phyloP scores from a whole-genome alignment of 768 basidiomycete species.

The Tylopilus intermedius region DNA sequence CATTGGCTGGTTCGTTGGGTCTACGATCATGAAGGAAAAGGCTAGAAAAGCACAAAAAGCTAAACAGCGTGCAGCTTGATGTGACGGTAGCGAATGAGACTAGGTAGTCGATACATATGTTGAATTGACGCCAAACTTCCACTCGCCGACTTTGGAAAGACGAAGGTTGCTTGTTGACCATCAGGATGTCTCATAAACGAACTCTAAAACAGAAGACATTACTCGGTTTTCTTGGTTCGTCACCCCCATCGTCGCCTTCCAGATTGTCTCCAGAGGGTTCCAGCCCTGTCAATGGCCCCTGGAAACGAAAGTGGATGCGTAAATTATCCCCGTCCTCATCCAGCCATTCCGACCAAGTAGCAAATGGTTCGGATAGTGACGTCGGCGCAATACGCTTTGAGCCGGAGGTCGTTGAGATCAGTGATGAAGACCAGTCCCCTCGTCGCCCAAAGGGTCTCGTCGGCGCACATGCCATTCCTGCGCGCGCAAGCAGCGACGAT shows the following conservation, averaged over 20 bases:
- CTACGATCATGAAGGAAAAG: conserved; percentile 71
- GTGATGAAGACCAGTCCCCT: conserved; percentile 25
- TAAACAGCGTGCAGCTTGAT: conserved; percentile 56
- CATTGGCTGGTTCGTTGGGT: conserved; percentile 77
- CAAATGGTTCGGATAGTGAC: conserved; percentile 36
- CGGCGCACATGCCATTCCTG: conserved; percentile 14
- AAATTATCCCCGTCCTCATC: conserved; percentile 10
- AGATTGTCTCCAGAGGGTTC: neutral
- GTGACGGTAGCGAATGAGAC: neutral
- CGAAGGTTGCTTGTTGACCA: neutral
- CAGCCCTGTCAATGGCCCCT: neutral
- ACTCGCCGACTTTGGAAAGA: neutral
- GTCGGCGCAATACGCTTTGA: conserved; percentile 51
- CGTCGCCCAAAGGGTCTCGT: conserved; percentile 20
- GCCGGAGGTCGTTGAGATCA: conserved; percentile 23
- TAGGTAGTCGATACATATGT: neutral
- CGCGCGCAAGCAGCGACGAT: conserved; percentile 18
- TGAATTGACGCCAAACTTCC: neutral
- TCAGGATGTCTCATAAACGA: conserved; percentile 6
- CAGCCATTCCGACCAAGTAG: conserved; percentile 5
- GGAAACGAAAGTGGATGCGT: conserved; percentile 16
- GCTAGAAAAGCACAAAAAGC: conserved; percentile 60
- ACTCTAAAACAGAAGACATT: conserved; percentile 39
- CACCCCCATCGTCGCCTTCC: conserved; percentile 23
- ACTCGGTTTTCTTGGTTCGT: conserved; percentile 30